phyloP scores from a whole-genome alignment of 257 asterid genomes.

The Nyctanthes arbortristis region DNA sequence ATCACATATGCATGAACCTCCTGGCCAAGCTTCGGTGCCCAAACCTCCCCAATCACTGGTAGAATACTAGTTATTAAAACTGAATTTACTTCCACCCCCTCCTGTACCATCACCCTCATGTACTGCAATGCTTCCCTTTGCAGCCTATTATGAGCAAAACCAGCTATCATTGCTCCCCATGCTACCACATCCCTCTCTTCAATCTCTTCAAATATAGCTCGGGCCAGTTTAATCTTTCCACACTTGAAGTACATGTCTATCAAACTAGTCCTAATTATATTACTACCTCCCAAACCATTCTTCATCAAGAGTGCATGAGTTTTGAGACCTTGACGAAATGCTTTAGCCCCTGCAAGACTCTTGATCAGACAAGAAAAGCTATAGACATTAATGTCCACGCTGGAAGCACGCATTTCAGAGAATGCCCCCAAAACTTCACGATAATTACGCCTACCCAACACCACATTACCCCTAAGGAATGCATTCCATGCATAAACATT shows the following conservation, averaged over 20 bases:
- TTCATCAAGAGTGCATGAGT: constrained; percentile 76
- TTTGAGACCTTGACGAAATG: constrained; percentile 71
- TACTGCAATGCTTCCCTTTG: constrained; percentile 74
- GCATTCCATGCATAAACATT: constrained; percentile 96
- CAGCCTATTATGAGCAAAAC: constrained; percentile 78
- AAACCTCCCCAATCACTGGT: constrained; percentile 65
- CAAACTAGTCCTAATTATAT: constrained; percentile 65
- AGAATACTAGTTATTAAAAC: constrained; percentile 74
- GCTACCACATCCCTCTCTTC: constrained; percentile 77
- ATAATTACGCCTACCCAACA: constrained; percentile 59
- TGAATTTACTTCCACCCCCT: constrained; percentile 64
- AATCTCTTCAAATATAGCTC: constrained; percentile 58
- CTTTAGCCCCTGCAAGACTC: constrained; percentile 77
- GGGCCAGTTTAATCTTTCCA: constrained; percentile 74
- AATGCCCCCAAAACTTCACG: constrained; percentile 53
- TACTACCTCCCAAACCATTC: constrained; percentile 64
- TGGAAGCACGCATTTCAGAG: constrained; percentile 67
- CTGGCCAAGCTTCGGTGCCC: constrained; percentile 57
- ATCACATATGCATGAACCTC: constrained; percentile 85
- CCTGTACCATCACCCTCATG: constrained; percentile 62
- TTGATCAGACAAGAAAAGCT: constrained; percentile 88
- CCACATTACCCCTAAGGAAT: constrained; percentile 82
- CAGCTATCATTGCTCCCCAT: constrained; percentile 94
- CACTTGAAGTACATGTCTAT: constrained; percentile 95
- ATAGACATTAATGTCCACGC: constrained; percentile 77